Base-by-base conservation (phyloP, 2,329 filamentous ascomycete genomes). In the Exophiala sideris region DNA sequence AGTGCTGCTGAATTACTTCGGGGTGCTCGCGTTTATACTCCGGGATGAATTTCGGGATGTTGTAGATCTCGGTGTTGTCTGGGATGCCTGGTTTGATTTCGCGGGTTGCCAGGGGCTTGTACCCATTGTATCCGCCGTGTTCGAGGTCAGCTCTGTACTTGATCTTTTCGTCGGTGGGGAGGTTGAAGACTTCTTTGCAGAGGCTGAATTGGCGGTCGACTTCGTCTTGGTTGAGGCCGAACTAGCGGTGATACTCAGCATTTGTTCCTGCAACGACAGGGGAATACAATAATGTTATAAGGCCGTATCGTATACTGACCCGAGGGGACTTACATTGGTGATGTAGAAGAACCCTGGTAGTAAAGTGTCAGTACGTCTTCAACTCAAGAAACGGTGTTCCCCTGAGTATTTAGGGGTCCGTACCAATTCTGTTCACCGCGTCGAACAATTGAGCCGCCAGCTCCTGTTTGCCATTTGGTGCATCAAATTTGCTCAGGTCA, bases 11-110 rank as follows among this genome's bases (percentile, higher is more conserved):
- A 7, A 85, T 66, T 0, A 82, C 62, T 0, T 73, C 66, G 0
- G 79, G 79, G 1, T 80, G 77, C 2, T 65, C 53, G 3, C 75
- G 72, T 35, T 73, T 66, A 56, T 76, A 72, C 44, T 71, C 65
- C 2, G 69, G 66, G 10, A 71, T 73, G 64, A 81, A 84, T 61
- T 85, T 85, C 55, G 79, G 76, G 11, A 83, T 76, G 62, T 84
- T 83, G 71, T 80, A 84, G n/a, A 83, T 76, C 62, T 84, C 77
- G 34, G 80, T 70, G 53, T 82, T 83, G 62, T 84, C 81, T 20
- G 58, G 61, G 18, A 66, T 53, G 10, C 68, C 67, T 1, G 65
- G 65, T 12, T 57, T 55, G 14, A 66, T 52, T 16, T 67, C 71
- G 34, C 75, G 52, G 16, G 56, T 54, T 2, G 77, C 77, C 1